phyloP scores from a whole-genome alignment of 805 yeast genomes.

The Nematodospora valgi region DNA sequence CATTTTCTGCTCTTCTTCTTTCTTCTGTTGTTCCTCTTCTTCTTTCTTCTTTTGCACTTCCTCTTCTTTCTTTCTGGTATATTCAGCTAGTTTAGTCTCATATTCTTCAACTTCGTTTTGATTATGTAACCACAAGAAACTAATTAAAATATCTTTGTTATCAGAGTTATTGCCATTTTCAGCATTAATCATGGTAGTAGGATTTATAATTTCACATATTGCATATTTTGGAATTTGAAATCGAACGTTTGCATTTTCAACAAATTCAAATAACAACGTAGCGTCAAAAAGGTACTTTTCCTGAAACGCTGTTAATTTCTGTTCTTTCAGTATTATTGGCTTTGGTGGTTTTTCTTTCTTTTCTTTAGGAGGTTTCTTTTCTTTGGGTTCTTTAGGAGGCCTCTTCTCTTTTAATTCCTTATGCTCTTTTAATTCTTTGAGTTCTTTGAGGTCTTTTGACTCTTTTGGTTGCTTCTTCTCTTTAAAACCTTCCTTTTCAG shows the following conservation, averaged over 20 bases:
- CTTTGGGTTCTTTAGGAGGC: constrained; percentile 45
- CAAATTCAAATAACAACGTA: constrained; percentile 78
- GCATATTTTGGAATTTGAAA: constrained; percentile 75
- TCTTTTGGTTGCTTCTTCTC: constrained; percentile 14
- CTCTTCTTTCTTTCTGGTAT: constrained; percentile 24
- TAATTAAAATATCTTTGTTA: constrained; percentile 40
- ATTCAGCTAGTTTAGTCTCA: constrained; percentile 31
- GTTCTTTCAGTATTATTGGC: constrained; percentile 41
- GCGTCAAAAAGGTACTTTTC: constrained; percentile 67
- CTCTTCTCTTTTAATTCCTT: constrained; percentile 14
- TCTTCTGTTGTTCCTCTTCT: constrained; percentile 12
- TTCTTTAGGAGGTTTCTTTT: constrained; percentile 15
- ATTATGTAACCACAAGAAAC: constrained; percentile 51
- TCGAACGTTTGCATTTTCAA: constrained; percentile 73
- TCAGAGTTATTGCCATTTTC: constrained; percentile 19
- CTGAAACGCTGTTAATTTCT: constrained; percentile 70
- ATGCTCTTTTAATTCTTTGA: too few species aligned
- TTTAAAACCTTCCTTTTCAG: constrained; percentile 7
- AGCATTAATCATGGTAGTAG: constrained; percentile 19
- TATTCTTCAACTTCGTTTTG: constrained; percentile 45
- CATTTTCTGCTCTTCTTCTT: constrained; percentile 12
- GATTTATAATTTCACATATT: constrained; percentile 55
- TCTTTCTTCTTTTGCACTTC: constrained; percentile 22
- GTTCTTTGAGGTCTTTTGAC: constrained; percentile 12
- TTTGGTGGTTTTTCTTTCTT: constrained; percentile 14